Base-by-base conservation (phyloP, 371 early-diverging fungal species). In the Mucor circinelloides region DNA sequence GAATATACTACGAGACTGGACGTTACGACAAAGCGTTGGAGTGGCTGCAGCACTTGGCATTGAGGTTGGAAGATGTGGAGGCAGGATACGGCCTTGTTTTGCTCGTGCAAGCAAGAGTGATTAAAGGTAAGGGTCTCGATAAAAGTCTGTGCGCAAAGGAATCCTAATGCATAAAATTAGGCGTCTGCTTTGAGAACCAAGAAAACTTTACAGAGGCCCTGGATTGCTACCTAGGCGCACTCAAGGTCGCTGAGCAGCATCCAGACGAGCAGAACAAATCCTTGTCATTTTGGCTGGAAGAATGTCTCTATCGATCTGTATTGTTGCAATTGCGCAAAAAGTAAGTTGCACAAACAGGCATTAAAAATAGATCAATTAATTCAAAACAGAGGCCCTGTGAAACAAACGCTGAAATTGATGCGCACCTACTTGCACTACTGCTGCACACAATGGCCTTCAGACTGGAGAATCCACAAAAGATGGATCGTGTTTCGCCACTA, bases 211-310 rank as follows among this genome's bases (percentile, higher is more conserved):
- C 70, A 10, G 81, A 68, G n/a, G 91, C 90, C 6, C 60, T 85
- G 31, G 82, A 74, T 6, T 73, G 78, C 2, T 91, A 91, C 60
- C 82, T 86, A 13, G 71, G 78, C 36, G 90, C 85, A 15, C 69
- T 84, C 52, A 42, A 58, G 23, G 77, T 83, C 3, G 76, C 83
- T 8, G 76, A 78, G 9, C 66, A 78, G 36, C 74, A 82, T 62
- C 73, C 85, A 55, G 61, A 74, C 19, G 85, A 87, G 50, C 75
- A 76, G 27, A 66, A 75, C 46, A 88, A 85, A 30, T 85, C 88
- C 67, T 73, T 89, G 58, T 73, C 75, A 9, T 78, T 77, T 63
- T 92, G 93, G 91, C 66, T 87, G 8, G 91, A 92, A 59, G 87
- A 87, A 48, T 87, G 89, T 30, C 76, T 91, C 63, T 91, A 90